Base-by-base conservation (phyloP, 2,329 filamentous ascomycete genomes). In the Apiospora arundinis region DNA sequence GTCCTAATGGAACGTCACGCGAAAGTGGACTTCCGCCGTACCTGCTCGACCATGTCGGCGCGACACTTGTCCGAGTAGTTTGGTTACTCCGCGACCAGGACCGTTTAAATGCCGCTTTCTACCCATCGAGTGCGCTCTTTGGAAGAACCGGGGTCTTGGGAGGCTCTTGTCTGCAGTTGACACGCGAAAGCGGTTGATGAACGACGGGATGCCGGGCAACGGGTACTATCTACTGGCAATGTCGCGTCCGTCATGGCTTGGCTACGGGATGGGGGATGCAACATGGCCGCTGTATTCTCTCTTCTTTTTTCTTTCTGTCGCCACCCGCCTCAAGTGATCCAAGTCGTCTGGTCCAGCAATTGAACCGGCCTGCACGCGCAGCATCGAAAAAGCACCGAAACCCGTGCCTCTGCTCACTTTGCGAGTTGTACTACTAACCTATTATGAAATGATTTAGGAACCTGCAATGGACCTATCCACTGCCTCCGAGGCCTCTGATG, bases 1-100 rank as follows among this genome's bases (percentile, higher is more conserved):
- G 70, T 71, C 70, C 67, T 37, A 69, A 71, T 63, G 70, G 70
- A 69, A 69, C 63, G 70, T 71, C 70, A 65, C 70, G 70, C 70
- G 70, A 71, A 71, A 71, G 70, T 69, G 70, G 70, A 65, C 70
- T 69, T 71, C 49, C 49, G 70, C 70, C 66, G 48, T 45, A 32
- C 52, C 67, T 67, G 70, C 70, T 71, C 44, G 44, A 28, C 67
- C 70, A 49, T 32, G 40, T 11, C 46, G 67, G 37, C 70, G 21
- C 56, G 18, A 12, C 32, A 21, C 32, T 63, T 40, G 56, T n/a
- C 25, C 56, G n/a, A n/a, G 32, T 63, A 63, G 56, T 63, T 21
- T 40, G 25, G 70, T 65, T 52, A 45, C 60, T 60, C 49, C 60
- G 67, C 70, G 5, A 69, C 49, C 70, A 71, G 68, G 70, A 18